phyloP scores from a whole-genome alignment of 192 early-diverging fungal genomes.

The Coemansia sp. region DNA sequence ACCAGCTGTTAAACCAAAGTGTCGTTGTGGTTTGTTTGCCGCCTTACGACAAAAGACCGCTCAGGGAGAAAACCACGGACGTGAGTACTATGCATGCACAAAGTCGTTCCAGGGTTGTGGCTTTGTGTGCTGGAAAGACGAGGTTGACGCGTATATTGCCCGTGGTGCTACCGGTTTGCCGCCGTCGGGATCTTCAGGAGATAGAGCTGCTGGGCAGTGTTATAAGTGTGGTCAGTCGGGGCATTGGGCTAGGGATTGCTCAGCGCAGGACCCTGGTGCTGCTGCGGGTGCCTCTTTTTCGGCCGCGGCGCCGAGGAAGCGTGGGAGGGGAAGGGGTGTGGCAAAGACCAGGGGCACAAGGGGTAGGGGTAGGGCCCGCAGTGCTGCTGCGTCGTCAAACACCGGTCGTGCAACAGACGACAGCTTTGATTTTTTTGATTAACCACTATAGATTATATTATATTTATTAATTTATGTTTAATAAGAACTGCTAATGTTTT shows the following conservation, averaged over 20 bases:
- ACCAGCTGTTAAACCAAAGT: slow-evolving; percentile 37
- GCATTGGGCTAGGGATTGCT: slow-evolving; percentile 46
- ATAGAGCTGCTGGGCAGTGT: neutral
- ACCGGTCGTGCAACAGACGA: no score
- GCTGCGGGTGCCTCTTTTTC: neutral
- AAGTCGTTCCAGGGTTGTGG: slow-evolving; percentile 42
- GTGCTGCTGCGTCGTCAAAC: no score
- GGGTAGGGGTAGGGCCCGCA: no score
- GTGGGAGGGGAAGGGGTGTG: no score
- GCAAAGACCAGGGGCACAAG: no score
- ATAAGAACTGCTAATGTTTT: no score
- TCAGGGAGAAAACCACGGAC: slow-evolving; percentile 46
- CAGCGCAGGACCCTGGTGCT: slow-evolving; percentile 4
- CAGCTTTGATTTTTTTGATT: no score
- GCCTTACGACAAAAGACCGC: slow-evolving; percentile 11
- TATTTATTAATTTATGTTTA: no score
- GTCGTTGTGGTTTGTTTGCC: slow-evolving; percentile 53
- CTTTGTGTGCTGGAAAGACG: slow-evolving; percentile 40
- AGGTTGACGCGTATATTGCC: slow-evolving; percentile 20
- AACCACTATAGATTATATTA: no score
- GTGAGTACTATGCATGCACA: slow-evolving; percentile 54
- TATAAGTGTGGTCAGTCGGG: slow-evolving; percentile 37
- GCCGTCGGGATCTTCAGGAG: no score
- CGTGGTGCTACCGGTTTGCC: neutral
- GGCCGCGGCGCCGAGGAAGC: no score